phyloP scores from a whole-genome alignment of 805 yeast species.

The Metschnikowia sp. region DNA sequence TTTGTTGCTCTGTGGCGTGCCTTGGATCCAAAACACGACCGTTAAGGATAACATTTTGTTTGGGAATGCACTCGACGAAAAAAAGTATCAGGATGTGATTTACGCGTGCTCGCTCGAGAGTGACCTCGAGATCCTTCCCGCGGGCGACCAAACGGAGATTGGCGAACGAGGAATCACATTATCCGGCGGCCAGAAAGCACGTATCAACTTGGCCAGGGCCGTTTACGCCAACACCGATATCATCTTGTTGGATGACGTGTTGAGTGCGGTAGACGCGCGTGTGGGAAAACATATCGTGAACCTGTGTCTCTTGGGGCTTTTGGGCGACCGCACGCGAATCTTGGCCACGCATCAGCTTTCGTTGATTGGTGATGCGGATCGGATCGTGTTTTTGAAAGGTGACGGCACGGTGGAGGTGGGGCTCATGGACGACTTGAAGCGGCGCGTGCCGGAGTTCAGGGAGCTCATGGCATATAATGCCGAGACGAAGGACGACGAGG shows the following conservation, averaged over 20 bases:
- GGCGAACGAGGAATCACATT: slow-evolving; percentile 84
- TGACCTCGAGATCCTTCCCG: slow-evolving; percentile 65
- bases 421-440: slow-evolving; percentile 50
- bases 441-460: slow-evolving; percentile 32
- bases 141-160: slow-evolving; percentile 74
- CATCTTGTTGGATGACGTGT: slow-evolving; percentile 70
- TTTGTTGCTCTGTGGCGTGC: slow-evolving; percentile 55
- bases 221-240: slow-evolving; percentile 69
- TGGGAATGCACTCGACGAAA: slow-evolving; percentile 53
- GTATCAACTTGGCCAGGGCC: slow-evolving; percentile 75
- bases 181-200: slow-evolving; percentile 89
- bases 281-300: slow-evolving; percentile 79
- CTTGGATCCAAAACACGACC: slow-evolving; percentile 84
- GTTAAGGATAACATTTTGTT: slow-evolving; percentile 71
- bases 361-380: slow-evolving; percentile 64
- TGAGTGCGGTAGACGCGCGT: slow-evolving; percentile 83
- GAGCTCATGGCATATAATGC: slow-evolving; percentile 39
- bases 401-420: slow-evolving; percentile 64
- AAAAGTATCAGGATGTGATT: slow-evolving; percentile 52
- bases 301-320: slow-evolving; percentile 58
- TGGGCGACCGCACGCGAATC: slow-evolving; percentile 60
- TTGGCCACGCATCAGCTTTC: slow-evolving; percentile 84
- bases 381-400: slow-evolving; percentile 63
- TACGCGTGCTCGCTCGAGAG: slow-evolving; percentile 63
- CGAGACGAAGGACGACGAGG: slow-evolving; percentile 22